A percentile compares a stretch with the other conserved stretches of the same genome.
These are phyloP conservation scores for Ambrosiella beaveri DNA, from an alignment of 2,329 filamentous ascomycete species.

Conservation along the genomic window DNA sequence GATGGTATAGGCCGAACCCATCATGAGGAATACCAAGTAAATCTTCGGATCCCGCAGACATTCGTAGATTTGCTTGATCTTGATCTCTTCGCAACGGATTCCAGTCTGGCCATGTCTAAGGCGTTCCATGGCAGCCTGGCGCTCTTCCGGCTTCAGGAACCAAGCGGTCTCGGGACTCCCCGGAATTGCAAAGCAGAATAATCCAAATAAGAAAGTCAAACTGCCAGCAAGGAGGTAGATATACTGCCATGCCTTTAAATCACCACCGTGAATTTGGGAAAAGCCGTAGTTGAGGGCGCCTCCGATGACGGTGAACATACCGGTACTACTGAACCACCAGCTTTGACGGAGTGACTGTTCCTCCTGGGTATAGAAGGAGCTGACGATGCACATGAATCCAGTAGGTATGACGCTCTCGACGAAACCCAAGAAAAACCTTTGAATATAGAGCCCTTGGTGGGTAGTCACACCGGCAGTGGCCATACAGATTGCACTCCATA, in stretches of 20 bases:
- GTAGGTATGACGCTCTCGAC: constrained; percentile 49
- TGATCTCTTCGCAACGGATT: constrained; percentile 43
- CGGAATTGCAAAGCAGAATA: constrained; percentile 48
- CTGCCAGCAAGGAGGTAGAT: constrained; percentile 50
- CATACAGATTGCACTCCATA: constrained; percentile 53
- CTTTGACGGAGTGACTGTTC: constrained; percentile 49
- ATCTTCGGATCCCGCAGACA: constrained; percentile 41
- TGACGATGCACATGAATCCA: constrained; percentile 46
- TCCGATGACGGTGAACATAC: constrained; percentile 45
- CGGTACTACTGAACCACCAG: constrained; percentile 47
- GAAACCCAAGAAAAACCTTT: constrained; percentile 48
- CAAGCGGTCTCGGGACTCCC: constrained; percentile 49
- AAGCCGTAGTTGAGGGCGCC: constrained; percentile 50
- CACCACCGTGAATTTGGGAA: constrained; percentile 39
- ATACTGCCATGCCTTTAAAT: constrained; percentile 48
- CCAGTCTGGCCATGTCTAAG: constrained; percentile 46
- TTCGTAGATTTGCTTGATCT: constrained; percentile 40
- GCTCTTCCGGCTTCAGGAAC: constrained; percentile 48
- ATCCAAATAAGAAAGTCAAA: constrained; percentile 45
- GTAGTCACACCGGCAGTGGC: constrained; percentile 48
- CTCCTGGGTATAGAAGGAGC: constrained; percentile 44
- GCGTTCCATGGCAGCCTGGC: constrained; percentile 46
- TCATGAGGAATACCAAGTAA: constrained; percentile 48
- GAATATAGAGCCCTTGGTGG: constrained; percentile 45
- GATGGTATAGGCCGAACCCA: constrained; percentile 50